Base-by-base conservation (phyloP, 2,329 filamentous ascomycete species). In the Paraphaeosphaeria sporulosa region DNA sequence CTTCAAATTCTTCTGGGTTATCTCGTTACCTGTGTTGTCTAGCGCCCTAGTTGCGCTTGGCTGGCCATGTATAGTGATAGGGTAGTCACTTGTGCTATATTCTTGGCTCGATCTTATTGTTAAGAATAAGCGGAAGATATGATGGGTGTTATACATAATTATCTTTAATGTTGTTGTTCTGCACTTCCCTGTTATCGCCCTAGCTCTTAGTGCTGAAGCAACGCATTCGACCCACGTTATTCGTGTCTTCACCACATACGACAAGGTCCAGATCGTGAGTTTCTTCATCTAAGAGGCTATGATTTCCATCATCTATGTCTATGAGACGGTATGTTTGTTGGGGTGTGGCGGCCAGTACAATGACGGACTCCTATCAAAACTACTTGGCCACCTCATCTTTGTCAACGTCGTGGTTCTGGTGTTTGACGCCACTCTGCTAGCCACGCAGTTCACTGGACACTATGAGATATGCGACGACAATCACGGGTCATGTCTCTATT, bases 81-180 rank as follows among this genome's bases (percentile, higher is more conserved):
- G 44, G 7, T 25, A 48, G 23, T 30, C 23, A 17, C 10, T 48
- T 13, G 44, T 48, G 44, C 15, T 48, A 17, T 48, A 48, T 30
- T 48, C 44, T 21, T 12, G 44, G 25, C 44, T 48, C 13, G 23
- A 48, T 9, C 44, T 48, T 2, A 17, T 57, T 17, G 47, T 59
- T 19, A 59, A 57, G 4, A 56, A 59, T 12, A 57, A 3, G 19
- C 9, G 17, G 30, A 27, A 32, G 62, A 59, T 40, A 56, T 59
- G 77, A 3, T 75, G 79, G 12, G 80, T 87, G 2, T 76, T 87
- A 1, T 75, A 66, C 43, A 86, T 89, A 81, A 88, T 89, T 61
- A 78, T 87, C 25, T 34, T 55, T 4, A 60, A 64, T 19, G 63
- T 52, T 9, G 54, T 70, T 34, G 49, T 68, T n/a, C 55, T 60